Base-by-base conservation (phyloP, 441 rosid species). In the Arabidopsis lyrata region DNA sequence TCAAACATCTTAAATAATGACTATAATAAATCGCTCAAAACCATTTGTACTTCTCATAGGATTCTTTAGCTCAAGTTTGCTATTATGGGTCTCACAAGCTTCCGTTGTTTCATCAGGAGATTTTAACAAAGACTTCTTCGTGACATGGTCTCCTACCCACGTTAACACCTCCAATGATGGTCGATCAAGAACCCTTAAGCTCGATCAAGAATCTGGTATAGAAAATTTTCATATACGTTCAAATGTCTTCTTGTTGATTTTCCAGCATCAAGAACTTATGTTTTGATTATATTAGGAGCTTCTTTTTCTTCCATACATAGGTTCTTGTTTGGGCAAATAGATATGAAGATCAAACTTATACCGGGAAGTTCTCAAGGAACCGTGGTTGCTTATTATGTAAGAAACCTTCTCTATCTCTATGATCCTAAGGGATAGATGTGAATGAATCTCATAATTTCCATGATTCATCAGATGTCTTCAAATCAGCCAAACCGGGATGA, bases 351-450 rank as follows among this genome's bases (percentile, higher is more conserved):
- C 48, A 93, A 93, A 78, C 83, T 93, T 49, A 83, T 90, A 14
- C 83, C 95, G 3, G 98, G 92, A 5, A 34, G 77, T 76, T 93
- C 95, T 63, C 97, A 96, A 39, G 97, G 98, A 75, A 89, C 90
- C 11, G 97, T 93, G n/a, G 45, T 90, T 45, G 97, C 89, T 66
- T 89, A 75, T 81, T 93, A 90, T 66, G 98, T 92, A 79, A 78
- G 87, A 32, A 76, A 73, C 8, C 5, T 38, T n/a, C 14, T 48
- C 14, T 48, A 3, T 31, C 10, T 36, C 8, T 44, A 5, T 62
- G 7, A 50, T 54, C 8, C 18, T 42, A 32, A 52, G 5, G 0
- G 4, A 11, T 32, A 32, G 6, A 59, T 3, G 0, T 65, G 49
- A 41, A 9, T 59, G 31, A 67, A 16, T 36, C 62, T 59, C 48